A percentile compares a stretch with the other conserved stretches of the same genome.
These are phyloP conservation scores for Dendryphion nanum DNA, from an alignment of 2,329 filamentous ascomycete genomes.

Conservation along the genomic window DNA sequence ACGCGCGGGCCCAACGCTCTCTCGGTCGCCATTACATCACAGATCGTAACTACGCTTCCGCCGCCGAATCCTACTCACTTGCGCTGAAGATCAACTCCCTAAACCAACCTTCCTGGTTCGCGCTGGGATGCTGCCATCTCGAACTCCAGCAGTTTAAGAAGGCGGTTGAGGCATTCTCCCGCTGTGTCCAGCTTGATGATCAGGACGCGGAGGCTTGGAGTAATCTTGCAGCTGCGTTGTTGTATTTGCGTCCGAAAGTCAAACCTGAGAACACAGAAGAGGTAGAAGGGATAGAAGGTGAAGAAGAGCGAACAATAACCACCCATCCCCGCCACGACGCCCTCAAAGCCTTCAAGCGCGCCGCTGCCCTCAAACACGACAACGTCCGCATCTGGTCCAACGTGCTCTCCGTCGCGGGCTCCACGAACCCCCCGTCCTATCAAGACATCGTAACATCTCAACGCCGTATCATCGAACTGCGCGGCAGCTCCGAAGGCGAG, in stretches of 20 bases:
- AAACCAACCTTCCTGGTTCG: constrained; percentile 83
- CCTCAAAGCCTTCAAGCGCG: constrained; percentile 81
- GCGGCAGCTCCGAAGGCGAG: constrained; percentile 66
- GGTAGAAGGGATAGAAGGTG: constrained; percentile 17
- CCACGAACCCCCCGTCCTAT: constrained; percentile 72
- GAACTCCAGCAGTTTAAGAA: constrained; percentile 73
- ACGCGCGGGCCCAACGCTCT: constrained; percentile 82
- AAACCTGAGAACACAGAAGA: constrained; percentile 38
- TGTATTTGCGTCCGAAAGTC: constrained; percentile 59
- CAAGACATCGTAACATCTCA: constrained; percentile 74
- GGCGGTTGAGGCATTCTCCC: constrained; percentile 78
- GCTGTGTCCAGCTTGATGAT: constrained; percentile 81
- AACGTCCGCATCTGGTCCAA: constrained; percentile 98
- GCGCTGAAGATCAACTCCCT: constrained; percentile 78
- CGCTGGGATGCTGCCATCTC: constrained; percentile 83
- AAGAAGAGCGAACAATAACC: constrained; percentile 39
- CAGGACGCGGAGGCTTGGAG: constrained; percentile 92
- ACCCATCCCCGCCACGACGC: constrained; percentile 65
- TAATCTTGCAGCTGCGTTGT: constrained; percentile 83
- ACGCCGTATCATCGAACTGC: constrained; percentile 71
- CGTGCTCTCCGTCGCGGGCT: constrained; percentile 80
- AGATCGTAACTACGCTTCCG: constrained; percentile 63
- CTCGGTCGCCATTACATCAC: constrained; percentile 76
- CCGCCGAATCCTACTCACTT: constrained; percentile 73
- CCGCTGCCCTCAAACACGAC: constrained; percentile 76